Conservation (phyloP, 495 filamentous ascomycete species). For the Penicillium subrubescens region DNA sequence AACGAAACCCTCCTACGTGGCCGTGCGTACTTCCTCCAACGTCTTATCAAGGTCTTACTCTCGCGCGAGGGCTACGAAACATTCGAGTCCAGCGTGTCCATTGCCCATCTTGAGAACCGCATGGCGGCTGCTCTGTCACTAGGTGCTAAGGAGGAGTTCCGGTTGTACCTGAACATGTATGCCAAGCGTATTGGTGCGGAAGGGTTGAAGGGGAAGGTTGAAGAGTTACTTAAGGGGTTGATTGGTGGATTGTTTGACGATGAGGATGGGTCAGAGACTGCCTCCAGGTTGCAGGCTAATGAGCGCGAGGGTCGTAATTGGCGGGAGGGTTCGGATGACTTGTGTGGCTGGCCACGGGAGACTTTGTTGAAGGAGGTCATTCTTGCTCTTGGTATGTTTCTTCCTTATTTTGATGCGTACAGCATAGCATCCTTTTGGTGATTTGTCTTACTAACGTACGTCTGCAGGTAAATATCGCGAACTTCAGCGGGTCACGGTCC, state of each 20-base stretch:
- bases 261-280: constrained; percentile 43
- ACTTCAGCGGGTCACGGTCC: constrained; percentile 86
- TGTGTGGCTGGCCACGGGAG: constrained; percentile 88
- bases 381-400: constrained; percentile 80
- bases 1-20: constrained; percentile 90
- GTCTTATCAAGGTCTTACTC: constrained; percentile 81
- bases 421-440: too few relatives aligned
- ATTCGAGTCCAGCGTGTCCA: constrained; percentile 86
- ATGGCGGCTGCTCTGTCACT: constrained; percentile 86
- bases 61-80: constrained; percentile 87
- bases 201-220: constrained; percentile 81
- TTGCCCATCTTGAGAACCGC: constrained; percentile 94
- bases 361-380: constrained; percentile 87
- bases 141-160: constrained; percentile 86
- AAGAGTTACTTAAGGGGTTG: constrained; percentile 81
- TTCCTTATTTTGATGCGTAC: neutral
- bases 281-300: constrained; percentile 55
- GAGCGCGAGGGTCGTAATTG: constrained; percentile 60
- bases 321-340: constrained; percentile 49
- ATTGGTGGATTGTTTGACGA: constrained; percentile 68
- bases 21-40: constrained; percentile 82
- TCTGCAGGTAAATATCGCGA: constrained; percentile 85
- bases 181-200: constrained; percentile 93
- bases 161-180: constrained; percentile 91
- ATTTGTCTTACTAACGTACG: constrained; percentile 30